phyloP scores from a whole-genome alignment of 257 asterid species.

The Osmanthus fragrans region DNA sequence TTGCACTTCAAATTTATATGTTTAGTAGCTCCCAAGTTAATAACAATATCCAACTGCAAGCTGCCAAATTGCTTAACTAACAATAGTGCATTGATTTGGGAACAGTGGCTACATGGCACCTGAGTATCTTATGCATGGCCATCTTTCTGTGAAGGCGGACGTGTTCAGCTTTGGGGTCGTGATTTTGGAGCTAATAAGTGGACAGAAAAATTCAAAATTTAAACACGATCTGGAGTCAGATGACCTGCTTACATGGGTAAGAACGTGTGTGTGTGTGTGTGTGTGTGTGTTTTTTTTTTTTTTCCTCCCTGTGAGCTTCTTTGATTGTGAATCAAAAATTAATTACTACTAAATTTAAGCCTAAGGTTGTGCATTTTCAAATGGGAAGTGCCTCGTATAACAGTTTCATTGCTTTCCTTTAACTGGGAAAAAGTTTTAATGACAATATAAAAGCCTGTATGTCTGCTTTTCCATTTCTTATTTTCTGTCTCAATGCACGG shows the following conservation, averaged over 20 bases:
- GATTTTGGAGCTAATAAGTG: slow-evolving; percentile 86
- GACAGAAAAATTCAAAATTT: slow-evolving; percentile 78
- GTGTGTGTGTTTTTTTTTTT: no score
- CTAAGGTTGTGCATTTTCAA: not conserved
- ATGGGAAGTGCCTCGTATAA: slow-evolving; percentile 3
- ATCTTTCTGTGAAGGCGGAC: slow-evolving; percentile 75
- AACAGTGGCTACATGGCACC: slow-evolving; percentile 99
- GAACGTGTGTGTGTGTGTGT: no score
- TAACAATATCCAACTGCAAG: not conserved
- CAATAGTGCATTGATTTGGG: slow-evolving; percentile 22
- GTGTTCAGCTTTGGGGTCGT: slow-evolving; percentile 94
- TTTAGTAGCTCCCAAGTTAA: not conserved
- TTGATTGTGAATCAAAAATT: not conserved
- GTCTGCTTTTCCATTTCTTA: not conserved
- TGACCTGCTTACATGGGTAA: slow-evolving; percentile 83
- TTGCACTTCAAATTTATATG: slow-evolving; percentile 1
- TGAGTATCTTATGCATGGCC: slow-evolving; percentile 80
- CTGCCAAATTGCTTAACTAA: slow-evolving; percentile 1
- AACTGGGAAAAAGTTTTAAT: not conserved
- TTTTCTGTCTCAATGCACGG: not conserved
- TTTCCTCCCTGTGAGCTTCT: not conserved
- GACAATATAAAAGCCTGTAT: not conserved
- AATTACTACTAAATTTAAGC: not conserved
- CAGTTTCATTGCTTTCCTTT: not conserved
- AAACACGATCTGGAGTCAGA: slow-evolving; percentile 61